Base-by-base conservation (phyloP, 2,329 filamentous ascomycete genomes). In the Xylariaceae sp. region DNA sequence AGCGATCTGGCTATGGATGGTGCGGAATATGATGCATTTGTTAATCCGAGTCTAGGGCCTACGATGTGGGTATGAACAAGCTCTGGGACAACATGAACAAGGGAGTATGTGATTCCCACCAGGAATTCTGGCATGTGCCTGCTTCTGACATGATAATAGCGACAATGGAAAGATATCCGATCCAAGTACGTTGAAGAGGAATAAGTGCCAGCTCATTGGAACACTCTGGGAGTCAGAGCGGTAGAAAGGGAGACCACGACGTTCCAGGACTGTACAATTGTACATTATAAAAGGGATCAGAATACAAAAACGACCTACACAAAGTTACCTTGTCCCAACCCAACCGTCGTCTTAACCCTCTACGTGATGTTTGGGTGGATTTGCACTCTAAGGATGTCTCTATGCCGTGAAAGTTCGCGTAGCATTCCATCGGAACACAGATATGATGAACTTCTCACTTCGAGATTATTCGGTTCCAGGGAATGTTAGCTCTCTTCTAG, bases 91-190 rank as follows among this genome's bases (percentile, higher is more conserved):
- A 77, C 74, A 77, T 93, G 74, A 99, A 99, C 87, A 85, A 83
- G 71, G 95, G 95, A 71, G 93, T 97, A 91, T 72, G 90, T 88
- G 45, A 12, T 46, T 12, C 2, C 29, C 41, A 10, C 6, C 21
- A 5, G 46, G 50, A 43, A 29, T 4, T 21, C 2, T 14, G 20
- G 9, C 42, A 49, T 26, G 16, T 40, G 40, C 32, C 43, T 2
- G n/a, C 44, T 18, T 66, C 74, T 78, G 62, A 76, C 67, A 47
- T 47, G 19, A 44, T 26, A 46, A 68, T 72, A 98, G 93, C 91
- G 93, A 72, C 93, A 97, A 96, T 98, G 95, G 95, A 97, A 97
- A 85, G 95, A 99, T 76, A 97, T 99, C 81, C 93, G 96, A 80
- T 80, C 88, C 76, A 88, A 84, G 78, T 99, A 96, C 77, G 76